A percentile compares a stretch with the other conserved stretches of the same genome.
phyloP scores from a whole-genome alignment of 169 alveolate genomes.

The Fabrea salina region DNA sequence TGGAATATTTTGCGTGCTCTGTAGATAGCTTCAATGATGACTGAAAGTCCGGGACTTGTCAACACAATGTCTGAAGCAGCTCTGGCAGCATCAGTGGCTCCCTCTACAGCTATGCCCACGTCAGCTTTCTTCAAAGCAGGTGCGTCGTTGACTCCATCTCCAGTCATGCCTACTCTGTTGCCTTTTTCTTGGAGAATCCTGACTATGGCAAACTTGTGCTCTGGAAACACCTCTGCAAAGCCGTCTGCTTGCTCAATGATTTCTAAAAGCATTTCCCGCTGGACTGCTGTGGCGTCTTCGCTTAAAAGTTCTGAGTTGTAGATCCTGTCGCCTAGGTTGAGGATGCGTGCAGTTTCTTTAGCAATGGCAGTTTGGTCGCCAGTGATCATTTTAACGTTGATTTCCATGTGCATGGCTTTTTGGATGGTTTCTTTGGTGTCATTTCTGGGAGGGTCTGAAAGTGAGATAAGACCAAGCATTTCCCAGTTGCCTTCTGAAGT shows the following conservation, averaged over 20 bases:
- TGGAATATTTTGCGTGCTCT: conserved; percentile 81
- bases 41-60: conserved; percentile 66
- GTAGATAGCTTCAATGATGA: conserved; percentile 67
- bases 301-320: conserved; percentile 46
- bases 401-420: conserved; percentile 53
- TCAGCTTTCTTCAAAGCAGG: conserved; percentile 64
- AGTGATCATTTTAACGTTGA: conserved; percentile 53
- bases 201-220: conserved; percentile 49
- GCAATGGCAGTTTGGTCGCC: conserved; percentile 74
- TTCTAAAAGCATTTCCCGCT: conserved; percentile 14
- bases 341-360: conserved; percentile 64
- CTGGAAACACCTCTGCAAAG: conserved; percentile 51
- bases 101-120: conserved; percentile 65
- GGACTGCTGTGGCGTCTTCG: conserved; percentile 11
- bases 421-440: conserved; percentile 59
- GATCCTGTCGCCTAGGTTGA: conserved; percentile 54
- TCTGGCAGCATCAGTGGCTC: conserved; percentile 73
- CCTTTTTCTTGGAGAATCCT: conserved; percentile 37
- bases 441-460: conserved; percentile 45
- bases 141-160: conserved; percentile 81
- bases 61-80: conserved; percentile 77
- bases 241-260: conserved; percentile 42
- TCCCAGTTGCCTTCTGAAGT: conserved; percentile 38
- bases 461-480: conserved; percentile 43
- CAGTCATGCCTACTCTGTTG: conserved; percentile 71